Conservation (phyloP, 345 rosid genomes). For the Murraya koenigii region DNA sequence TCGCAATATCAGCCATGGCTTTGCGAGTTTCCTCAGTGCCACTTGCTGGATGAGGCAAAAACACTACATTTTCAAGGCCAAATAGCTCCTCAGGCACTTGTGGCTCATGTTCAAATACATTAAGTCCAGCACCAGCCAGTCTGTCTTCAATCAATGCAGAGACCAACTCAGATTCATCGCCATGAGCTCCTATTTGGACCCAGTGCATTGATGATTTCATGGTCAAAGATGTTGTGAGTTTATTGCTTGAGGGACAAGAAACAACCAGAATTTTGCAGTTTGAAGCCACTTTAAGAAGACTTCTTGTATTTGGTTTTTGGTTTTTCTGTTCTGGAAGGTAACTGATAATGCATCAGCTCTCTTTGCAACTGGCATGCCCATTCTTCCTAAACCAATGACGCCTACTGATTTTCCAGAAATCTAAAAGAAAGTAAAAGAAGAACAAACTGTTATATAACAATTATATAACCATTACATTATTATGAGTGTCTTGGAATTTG, state of each 20-base stretch:
- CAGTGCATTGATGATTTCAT: slow-evolving; percentile 54
- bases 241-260: slow-evolving; percentile 55
- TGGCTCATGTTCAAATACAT: slow-evolving; percentile 58
- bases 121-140: slow-evolving; percentile 62
- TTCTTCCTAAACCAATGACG: slow-evolving; percentile 70
- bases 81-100: slow-evolving; percentile 55
- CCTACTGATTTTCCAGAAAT: slow-evolving; percentile 65
- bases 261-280: slow-evolving; percentile 60
- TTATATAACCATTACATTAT: neutral
- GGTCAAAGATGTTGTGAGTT: slow-evolving; percentile 51
- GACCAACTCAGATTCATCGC: slow-evolving; percentile 60
- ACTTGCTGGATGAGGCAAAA: slow-evolving; percentile 49
- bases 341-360: slow-evolving; percentile 66
- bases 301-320: slow-evolving; percentile 38
- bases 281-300: slow-evolving; percentile 50
- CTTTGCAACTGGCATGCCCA: slow-evolving; percentile 62
- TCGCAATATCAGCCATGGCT: slow-evolving; percentile 51
- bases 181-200: slow-evolving; percentile 63
- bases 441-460: too few species aligned
- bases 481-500: too few species aligned
- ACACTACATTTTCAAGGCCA: slow-evolving; percentile 58
- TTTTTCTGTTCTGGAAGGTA: slow-evolving; percentile 57
- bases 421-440: slow-evolving; percentile 27
- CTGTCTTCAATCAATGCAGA: slow-evolving; percentile 58
- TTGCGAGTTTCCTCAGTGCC: slow-evolving; percentile 48